These are phyloP conservation scores for Tuber calosporum DNA, from an alignment of 495 filamentous ascomycete genomes.

Conservation along the genomic window DNA sequence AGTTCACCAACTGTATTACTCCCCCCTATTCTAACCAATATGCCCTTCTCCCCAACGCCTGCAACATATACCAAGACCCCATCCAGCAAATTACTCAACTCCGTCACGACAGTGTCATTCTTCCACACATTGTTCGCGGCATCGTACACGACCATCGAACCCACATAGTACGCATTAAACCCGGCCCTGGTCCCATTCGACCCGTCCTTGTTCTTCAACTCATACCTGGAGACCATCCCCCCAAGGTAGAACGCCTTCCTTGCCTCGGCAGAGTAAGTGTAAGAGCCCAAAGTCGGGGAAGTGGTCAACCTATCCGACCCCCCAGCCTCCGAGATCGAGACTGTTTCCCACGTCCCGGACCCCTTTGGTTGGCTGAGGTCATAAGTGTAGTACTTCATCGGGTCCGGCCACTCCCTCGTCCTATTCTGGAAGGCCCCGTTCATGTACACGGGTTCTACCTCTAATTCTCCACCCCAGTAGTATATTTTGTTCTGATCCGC, in stretches of 20 bases:
- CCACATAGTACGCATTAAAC: neutral
- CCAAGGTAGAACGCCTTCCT: neutral
- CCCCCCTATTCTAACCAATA: conserved; percentile 45
- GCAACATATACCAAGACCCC: conserved; percentile 41
- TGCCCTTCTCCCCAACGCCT: conserved; percentile 42
- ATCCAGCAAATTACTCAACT: neutral
- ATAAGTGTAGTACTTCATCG: neutral
- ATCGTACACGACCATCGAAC: neutral
- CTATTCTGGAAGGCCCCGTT: neutral
- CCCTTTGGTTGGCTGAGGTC: neutral
- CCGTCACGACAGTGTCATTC: neutral
- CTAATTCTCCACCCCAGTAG: neutral
- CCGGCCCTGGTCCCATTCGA: neutral
- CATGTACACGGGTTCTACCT: neutral
- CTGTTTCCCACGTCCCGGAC: neutral
- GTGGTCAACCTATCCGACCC: neutral
- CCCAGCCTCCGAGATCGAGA: neutral
- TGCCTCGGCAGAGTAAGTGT: neutral
- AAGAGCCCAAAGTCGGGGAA: neutral
- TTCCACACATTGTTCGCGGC: neutral
- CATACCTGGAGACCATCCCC: neutral
- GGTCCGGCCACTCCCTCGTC: neutral
- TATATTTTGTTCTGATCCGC: neutral
- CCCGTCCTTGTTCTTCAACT: neutral
- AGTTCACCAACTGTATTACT: conserved; percentile 5